Base-by-base conservation (phyloP, 2,329 filamentous ascomycete species). In the Colletotrichum eremochloae region DNA sequence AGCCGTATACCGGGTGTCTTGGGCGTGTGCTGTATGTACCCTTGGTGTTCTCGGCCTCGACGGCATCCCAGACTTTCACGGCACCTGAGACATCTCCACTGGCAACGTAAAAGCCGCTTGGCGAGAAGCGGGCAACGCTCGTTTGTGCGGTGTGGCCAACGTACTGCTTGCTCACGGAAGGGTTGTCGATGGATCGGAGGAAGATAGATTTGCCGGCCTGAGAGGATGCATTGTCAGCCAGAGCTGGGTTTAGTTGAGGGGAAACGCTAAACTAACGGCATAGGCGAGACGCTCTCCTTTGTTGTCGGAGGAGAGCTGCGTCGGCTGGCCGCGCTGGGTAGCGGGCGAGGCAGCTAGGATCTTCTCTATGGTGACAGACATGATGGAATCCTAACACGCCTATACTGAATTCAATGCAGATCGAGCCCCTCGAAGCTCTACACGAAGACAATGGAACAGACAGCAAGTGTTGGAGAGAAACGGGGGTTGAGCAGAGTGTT, bases 121-220 rank as follows among this genome's bases (percentile, higher is more conserved):
- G 96, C 2, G 96, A 90, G 86, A 99, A 98, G 67, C 95, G 93
- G 57, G 96, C 96, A 74, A 98, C 94, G 3, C 95, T 97, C 1
- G 96, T 97, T 74, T 92, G 88, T 57, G 93, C 88, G 58, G 94
- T 97, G 85, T 99, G 96, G 77, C 93, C 92, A 18, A 92, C 97
- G 84, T 98, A 99, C 83, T 99, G 95, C 80, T 93, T 95, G 82
- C 92, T 92, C 75, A 92, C 83, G 75, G 94, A 88, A 64, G 96
- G 96, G 80, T 96, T 86, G 84, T 99, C 96, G 85, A 99, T 97
- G 74, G 92, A 95, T 77, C 96, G 94, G 60, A 99, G 88, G 84
- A 98, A 98, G 83, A 99, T 92, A 74, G 96, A 98, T 87, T 98
- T 98, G 79, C 94, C 95, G 65, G 95, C 96, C 94, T 97, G 77